Percentiles rank a stretch among this genome's conserved stretches.
phyloP scores from a whole-genome alignment of 768 basidiomycete genomes.

The Kwoniella dejecticola region DNA sequence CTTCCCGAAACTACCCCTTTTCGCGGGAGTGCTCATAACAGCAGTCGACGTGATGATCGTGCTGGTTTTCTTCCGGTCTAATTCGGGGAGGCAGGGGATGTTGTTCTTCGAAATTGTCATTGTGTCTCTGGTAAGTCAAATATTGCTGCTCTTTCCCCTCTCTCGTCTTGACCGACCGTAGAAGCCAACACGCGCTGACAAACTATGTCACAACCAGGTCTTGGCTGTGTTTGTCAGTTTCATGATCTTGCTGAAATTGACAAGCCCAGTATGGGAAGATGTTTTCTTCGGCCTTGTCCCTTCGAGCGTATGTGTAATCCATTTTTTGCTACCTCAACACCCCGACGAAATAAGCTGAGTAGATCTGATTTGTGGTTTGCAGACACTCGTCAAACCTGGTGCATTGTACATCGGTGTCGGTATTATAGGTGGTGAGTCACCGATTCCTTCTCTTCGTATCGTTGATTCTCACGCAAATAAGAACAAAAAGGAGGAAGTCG shows the following conservation, averaged over 20 bases:
- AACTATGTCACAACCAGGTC: slow-evolving; percentile 46
- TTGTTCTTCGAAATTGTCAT: slow-evolving; percentile 55
- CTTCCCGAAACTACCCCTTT: slow-evolving; percentile 54
- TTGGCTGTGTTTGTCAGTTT: slow-evolving; percentile 76
- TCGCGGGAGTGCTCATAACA: slow-evolving; percentile 56
- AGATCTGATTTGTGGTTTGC: not conserved
- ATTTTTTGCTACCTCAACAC: not conserved
- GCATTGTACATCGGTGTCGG: slow-evolving; percentile 55
- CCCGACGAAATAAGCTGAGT: not conserved
- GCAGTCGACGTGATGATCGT: slow-evolving; percentile 55
- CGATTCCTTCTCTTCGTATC: slow-evolving; percentile 1
- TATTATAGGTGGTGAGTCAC: slow-evolving; percentile 43
- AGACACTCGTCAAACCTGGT: slow-evolving; percentile 53
- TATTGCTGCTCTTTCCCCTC: not conserved
- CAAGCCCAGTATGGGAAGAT: slow-evolving; percentile 69
- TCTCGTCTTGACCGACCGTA: no score
- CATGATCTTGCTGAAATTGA: slow-evolving; percentile 70
- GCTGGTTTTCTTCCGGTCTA: slow-evolving; percentile 54
- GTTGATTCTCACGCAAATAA: no score
- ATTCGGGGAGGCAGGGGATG: slow-evolving; percentile 53
- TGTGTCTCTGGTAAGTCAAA: slow-evolving; percentile 45
- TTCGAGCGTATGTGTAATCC: slow-evolving; percentile 60
- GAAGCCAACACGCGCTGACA: no score
- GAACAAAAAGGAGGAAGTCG: no score
- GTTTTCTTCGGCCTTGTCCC: slow-evolving; percentile 78